Evolutionary conservation across 2,329 filamentous ascomycete species (phyloP).

Genomic region (Fusarium staphyleae): DNA sequence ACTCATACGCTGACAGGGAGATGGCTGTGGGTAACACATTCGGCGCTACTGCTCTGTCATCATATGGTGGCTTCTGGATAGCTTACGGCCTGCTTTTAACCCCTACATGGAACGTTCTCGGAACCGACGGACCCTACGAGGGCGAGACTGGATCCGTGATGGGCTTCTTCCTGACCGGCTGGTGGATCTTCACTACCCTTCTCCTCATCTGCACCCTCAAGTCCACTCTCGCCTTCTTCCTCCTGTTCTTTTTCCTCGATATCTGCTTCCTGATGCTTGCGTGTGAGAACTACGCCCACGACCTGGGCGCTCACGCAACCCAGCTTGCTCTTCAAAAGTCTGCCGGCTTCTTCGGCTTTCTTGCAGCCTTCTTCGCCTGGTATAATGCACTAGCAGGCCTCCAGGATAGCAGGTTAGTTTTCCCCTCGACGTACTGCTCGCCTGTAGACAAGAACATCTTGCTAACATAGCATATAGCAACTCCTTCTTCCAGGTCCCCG

Average conservation of each 20-base stretch:
- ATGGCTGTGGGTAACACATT: conserved; percentile 90
- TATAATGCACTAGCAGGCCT: conserved; percentile 87
- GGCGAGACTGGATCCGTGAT: conserved; percentile 62
- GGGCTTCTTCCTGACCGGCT: conserved; percentile 78
- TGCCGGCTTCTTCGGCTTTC: conserved; percentile 80
- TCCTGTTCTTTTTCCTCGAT: conserved; percentile 79
- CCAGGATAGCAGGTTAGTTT: conserved; percentile 69
- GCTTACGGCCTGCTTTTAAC: conserved; percentile 75
- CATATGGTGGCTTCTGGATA: conserved; percentile 87
- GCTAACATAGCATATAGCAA: conserved; percentile 63
- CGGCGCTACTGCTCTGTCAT: conserved; percentile 80
- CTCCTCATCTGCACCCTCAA: conserved; percentile 76
- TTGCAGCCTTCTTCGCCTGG: conserved; percentile 84
- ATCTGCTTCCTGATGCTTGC: conserved; percentile 77
- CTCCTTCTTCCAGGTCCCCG: conserved; percentile 89
- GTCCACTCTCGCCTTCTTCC: conserved; percentile 80
- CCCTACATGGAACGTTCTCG: conserved; percentile 68
- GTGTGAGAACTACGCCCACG: conserved; percentile 63
- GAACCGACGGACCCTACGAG: conserved; percentile 54
- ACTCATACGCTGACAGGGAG: conserved; percentile 63
- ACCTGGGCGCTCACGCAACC: conserved; percentile 58
- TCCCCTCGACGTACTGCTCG: conserved; percentile 2
- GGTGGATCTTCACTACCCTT: conserved; percentile 86
- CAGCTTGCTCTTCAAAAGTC: conserved; percentile 66
- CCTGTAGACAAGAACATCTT: neutral